Evolutionary conservation across 345 rosid species (phyloP), one percentile per base, ranked within the genome.

Genomic region (Salix udensis): DNA sequence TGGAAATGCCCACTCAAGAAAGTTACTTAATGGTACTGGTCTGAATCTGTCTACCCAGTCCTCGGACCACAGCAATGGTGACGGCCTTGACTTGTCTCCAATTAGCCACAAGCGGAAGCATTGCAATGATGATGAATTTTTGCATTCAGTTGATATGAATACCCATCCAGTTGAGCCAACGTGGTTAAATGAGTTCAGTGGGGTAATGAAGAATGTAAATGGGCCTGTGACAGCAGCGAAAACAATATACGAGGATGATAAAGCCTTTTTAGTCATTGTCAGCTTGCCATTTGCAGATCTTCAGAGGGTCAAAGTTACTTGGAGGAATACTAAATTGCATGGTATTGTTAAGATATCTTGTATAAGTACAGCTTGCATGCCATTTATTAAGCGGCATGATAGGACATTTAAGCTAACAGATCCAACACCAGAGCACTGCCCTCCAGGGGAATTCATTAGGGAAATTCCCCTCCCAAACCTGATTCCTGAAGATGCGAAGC

Each of bases 151-250:
- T 65, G 94, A 88, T 58, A 79, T 85, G 76, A 96, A 88, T 76
- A 86, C 80, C 66, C 98, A 87, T 69, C 90, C 88, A 15, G 82
- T 68, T 28, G 99, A 93, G 84, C 92, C 89, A 0, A 90, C 84
- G 6, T 93, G 99, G 98, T 77, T 88, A 31, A 82, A 84, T 24
- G 95, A 91, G 74, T 93, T 96, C 66, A 92, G 81, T n/a, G 98
- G 99, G 34, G 92, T 89, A 30, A 89, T 91, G 92, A 96, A 89
- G 80, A 87, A 86, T 78, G 89, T 86, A 6, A 82, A 78, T 65
- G 99, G 99, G 55, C 98, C 98, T 46, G 97, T 90, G 75, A 91
- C 94, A 46, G 98, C 91, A 0, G 93, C 98, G 9, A 93, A 93
- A 82, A 82, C 97, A 6, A 82, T 91, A 78, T 93, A 93, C 2